Conservation (phyloP, 192 early-diverging fungal genomes). For the Phlyctochytrium planicorne region DNA sequence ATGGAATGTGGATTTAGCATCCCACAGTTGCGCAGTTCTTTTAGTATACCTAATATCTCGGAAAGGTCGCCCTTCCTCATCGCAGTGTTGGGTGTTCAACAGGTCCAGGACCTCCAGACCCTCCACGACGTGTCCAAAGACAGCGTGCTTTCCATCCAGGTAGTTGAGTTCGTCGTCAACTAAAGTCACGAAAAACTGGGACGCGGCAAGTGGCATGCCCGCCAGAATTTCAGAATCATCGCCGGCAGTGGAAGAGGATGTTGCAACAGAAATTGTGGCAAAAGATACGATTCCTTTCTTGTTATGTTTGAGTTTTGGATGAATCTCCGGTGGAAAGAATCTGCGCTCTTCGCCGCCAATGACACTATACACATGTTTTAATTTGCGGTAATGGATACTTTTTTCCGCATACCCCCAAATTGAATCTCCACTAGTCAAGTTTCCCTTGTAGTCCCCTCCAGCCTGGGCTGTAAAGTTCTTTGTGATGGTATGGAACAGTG, state of each 20-base stretch:
- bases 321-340: slow-evolving; percentile 77
- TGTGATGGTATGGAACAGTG: slow-evolving; percentile 77
- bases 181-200: slow-evolving; percentile 86
- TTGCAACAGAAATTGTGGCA: slow-evolving; percentile 45
- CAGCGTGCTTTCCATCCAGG: slow-evolving; percentile 77
- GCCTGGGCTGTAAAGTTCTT: slow-evolving; percentile 77
- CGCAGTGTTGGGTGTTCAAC: slow-evolving; percentile 70
- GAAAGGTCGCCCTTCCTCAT: slow-evolving; percentile 72
- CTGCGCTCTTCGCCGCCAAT: slow-evolving; percentile 28
- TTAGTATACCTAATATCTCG: slow-evolving; percentile 66
- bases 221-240: background rate
- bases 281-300: slow-evolving; percentile 76
- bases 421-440: slow-evolving; percentile 67
- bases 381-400: too few relatives aligned
- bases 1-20: too few relatives aligned
- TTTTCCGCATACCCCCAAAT: slow-evolving; percentile 68
- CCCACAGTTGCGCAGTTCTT: background rate
- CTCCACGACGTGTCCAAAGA: slow-evolving; percentile 88
- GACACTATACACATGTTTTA: background rate
- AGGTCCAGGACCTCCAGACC: slow-evolving; percentile 83
- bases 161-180: slow-evolving; percentile 72
- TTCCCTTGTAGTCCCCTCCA: slow-evolving; percentile 70
- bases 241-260: background rate
- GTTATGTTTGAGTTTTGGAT: slow-evolving; percentile 77
- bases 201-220: slow-evolving; percentile 50